phyloP scores from a whole-genome alignment of 2,329 filamentous ascomycete genomes.

The Albifimbria verrucaria region DNA sequence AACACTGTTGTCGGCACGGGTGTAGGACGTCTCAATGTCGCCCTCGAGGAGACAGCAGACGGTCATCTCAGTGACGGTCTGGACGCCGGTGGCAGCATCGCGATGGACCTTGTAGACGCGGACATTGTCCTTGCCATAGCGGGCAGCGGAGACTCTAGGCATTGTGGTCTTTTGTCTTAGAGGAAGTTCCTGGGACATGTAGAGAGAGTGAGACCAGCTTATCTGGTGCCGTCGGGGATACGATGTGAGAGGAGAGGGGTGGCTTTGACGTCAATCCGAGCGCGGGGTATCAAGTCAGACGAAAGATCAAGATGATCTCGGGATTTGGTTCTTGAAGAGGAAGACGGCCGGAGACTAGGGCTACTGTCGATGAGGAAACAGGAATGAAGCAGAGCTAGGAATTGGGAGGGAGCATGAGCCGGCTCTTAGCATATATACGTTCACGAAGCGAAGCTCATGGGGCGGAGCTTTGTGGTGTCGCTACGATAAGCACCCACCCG shows the following conservation, averaged over 20 bases:
- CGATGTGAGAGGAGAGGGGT: background rate
- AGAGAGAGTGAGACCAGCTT: background rate
- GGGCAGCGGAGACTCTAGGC: constrained; percentile 59
- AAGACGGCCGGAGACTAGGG: no score
- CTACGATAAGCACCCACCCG: background rate
- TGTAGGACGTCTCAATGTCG: constrained; percentile 88
- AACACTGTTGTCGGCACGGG: constrained; percentile 87
- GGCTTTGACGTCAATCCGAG: background rate
- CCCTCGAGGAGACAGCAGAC: constrained; percentile 91
- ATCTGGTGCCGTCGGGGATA: background rate
- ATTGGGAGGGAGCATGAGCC: background rate
- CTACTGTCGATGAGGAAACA: no score
- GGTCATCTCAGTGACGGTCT: constrained; percentile 92
- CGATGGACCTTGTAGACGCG: constrained; percentile 92
- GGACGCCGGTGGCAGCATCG: constrained; percentile 70
- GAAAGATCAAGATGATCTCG: background rate
- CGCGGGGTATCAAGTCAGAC: background rate
- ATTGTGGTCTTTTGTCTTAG: constrained; percentile 31
- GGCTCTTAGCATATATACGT: background rate
- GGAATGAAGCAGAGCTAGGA: background rate
- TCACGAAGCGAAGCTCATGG: no score
- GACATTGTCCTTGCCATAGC: constrained; percentile 96
- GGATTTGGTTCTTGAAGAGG: background rate
- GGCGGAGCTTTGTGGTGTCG: no score
- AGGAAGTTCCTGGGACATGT: constrained; percentile 12